These are phyloP conservation scores for Saturnispora gosingensis DNA, from an alignment of 805 yeast species.

Conservation along the genomic window DNA sequence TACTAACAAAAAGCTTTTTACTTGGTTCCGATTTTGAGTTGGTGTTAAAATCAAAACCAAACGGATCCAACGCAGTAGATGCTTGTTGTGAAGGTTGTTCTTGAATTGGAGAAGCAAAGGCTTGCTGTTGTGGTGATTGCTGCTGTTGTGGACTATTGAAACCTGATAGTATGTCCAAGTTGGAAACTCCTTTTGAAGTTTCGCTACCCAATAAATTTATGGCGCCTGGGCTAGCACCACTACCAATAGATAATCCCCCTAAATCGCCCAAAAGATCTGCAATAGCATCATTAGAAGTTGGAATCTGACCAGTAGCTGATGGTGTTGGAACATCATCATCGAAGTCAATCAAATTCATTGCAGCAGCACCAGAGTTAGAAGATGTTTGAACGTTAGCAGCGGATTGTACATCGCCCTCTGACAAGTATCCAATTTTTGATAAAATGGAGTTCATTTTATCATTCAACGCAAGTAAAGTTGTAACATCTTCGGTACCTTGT, in stretches of 20 bases:
- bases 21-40: constrained; percentile 6
- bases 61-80: constrained; percentile 25
- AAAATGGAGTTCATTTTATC: constrained; percentile 66
- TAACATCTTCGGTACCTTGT: constrained; percentile 56
- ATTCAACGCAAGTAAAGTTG: constrained; percentile 56
- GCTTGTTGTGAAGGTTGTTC: constrained; percentile 4
- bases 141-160: constrained; percentile 10
- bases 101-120: constrained; percentile 3
- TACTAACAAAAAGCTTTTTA: constrained; percentile 10
- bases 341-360: constrained; percentile 55
- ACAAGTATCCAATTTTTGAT: constrained; percentile 55
- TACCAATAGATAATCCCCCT: constrained; percentile 46
- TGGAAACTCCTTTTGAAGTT: constrained; percentile 8
- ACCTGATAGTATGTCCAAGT: constrained; percentile 11
- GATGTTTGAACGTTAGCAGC: constrained; percentile 8
- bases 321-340: constrained; percentile 35
- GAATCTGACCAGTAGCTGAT: constrained; percentile 19
- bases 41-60: constrained; percentile 26
- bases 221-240: constrained; percentile 26
- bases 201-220: constrained; percentile 25
- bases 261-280: constrained; percentile 70
- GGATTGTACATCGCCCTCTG: constrained; percentile 44
- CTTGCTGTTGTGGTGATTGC: constrained; percentile 4
- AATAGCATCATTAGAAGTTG: constrained; percentile 35
- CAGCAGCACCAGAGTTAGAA: constrained; percentile 17